Evolutionary conservation across 805 yeast species (phyloP).

Genomic region (Starmerella scarabaei): DNA sequence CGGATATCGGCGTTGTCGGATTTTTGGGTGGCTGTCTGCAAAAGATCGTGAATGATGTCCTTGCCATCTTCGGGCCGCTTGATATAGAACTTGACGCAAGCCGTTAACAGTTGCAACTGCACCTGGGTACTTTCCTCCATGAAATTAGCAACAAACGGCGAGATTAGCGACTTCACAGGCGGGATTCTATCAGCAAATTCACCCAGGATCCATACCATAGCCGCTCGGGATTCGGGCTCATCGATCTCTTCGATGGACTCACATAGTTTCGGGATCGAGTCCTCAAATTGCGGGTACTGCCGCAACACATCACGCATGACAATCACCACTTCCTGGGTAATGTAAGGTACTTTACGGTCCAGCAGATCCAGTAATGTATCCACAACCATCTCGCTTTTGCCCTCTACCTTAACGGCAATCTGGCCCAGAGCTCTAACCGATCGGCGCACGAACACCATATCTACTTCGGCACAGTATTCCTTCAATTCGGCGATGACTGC

Average conservation of each 20-base stretch:
- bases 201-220: conserved; percentile 77
- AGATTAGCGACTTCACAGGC: conserved; percentile 30
- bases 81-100: conserved; percentile 63
- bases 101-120: conserved; percentile 62
- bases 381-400: conserved; percentile 54
- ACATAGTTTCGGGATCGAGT: conserved; percentile 35
- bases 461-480: conserved; percentile 82
- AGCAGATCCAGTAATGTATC: conserved; percentile 51
- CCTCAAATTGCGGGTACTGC: conserved; percentile 52
- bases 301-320: conserved; percentile 67
- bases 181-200: conserved; percentile 49
- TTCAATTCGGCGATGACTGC: conserved; percentile 62
- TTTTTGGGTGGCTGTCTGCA: conserved; percentile 64
- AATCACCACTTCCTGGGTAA: conserved; percentile 67
- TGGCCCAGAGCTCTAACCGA: conserved; percentile 87
- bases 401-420: conserved; percentile 62
- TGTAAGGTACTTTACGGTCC: conserved; percentile 45
- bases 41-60: conserved; percentile 62
- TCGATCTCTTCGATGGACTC: conserved; percentile 43
- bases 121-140: conserved; percentile 62
- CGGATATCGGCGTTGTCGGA: conserved; percentile 75
- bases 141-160: conserved; percentile 36
- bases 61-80: conserved; percentile 43
- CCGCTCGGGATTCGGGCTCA: conserved; percentile 68
- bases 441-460: conserved; percentile 76